Base-by-base conservation (phyloP, 2,329 filamentous ascomycete species). In the Chaetomiaceae sp. region DNA sequence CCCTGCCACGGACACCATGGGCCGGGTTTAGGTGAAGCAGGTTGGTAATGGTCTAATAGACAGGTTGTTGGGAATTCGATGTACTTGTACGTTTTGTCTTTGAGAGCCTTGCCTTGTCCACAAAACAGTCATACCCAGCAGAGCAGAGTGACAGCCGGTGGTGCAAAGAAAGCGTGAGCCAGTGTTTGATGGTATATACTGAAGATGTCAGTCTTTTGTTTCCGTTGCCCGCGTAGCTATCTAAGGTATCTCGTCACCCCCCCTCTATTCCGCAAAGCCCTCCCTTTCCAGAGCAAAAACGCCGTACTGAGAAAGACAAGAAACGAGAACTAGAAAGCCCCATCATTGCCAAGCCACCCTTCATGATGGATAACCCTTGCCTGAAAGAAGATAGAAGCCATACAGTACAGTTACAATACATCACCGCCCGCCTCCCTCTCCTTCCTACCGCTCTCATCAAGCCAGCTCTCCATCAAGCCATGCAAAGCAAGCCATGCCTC, bases 11-110 rank as follows among this genome's bases (percentile, higher is more conserved):
- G 25, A 48, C 29, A 40, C 43, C 33, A 45, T 44, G 44, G 51
- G 48, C 43, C 20, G 56, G 56, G 34, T 51, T 48, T 51, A 29
- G 51, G 49, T 45, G 54, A 44, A 53, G 57, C 45, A 46, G 59
- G 54, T 58, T 51, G 48, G 54, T 61, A 61, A 59, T 61, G 58
- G 55, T 55, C 42, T 46, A 44, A 59, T 61, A 61, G 60, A 62
- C 49, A 58, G 56, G 58, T 34, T 57, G 53, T 50, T 45, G 50
- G 53, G 54, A 49, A 47, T 46, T 38, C 38, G 32, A 16, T 62
- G 58, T 62, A 60, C 55, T 62, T 62, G 33, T 62, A 60, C 46
- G 55, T 51, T 40, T 52, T 55, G 46, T 45, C 43, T 48, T 53
- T 54, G 16, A 51, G 47, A 13, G 29, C 33, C 47, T 36, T 42